phyloP scores from a whole-genome alignment of 768 basidiomycete genomes.

The Mycena olivaceomarginata region DNA sequence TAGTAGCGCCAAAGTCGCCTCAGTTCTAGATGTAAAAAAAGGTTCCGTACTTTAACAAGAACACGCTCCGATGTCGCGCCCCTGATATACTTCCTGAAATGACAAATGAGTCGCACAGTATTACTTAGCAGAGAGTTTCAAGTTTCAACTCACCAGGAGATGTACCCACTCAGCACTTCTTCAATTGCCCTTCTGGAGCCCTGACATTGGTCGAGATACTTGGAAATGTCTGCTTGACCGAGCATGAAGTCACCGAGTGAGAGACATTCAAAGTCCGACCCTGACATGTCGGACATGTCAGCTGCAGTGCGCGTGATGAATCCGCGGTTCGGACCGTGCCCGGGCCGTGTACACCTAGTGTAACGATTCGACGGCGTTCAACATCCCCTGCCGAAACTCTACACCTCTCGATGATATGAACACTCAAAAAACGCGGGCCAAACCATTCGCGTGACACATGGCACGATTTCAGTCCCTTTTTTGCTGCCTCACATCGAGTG shows the following conservation, averaged over 20 bases:
- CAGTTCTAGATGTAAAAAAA: too few relatives aligned
- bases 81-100: constrained; percentile 39
- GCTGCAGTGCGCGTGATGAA: too few relatives aligned
- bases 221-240: constrained; percentile 29
- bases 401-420: constrained; percentile 62
- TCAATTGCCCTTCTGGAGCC: constrained; percentile 32
- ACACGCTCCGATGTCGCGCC: constrained; percentile 40
- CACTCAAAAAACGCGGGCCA: constrained; percentile 46
- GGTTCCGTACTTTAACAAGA: constrained; percentile 19
- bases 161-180: constrained; percentile 42
- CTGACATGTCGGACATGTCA: too few relatives aligned
- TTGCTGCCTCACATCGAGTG: background rate
- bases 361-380: constrained; percentile 50
- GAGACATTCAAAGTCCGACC: too few relatives aligned
- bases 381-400: constrained; percentile 56
- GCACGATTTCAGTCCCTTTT: constrained; percentile 46
- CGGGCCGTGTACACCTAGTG: too few relatives aligned
- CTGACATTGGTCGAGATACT: constrained; percentile 37
- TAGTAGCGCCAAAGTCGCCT: too few relatives aligned
- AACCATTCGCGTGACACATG: constrained; percentile 44
- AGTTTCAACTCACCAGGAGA: constrained; percentile 27
- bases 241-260: too few relatives aligned
- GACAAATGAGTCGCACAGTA: background rate
- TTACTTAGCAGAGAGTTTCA: too few relatives aligned
- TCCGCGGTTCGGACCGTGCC: too few relatives aligned